Evolutionary conservation across 371 early-diverging fungal species (phyloP), one percentile per base, ranked within the genome.

Genomic region (Thermomucor indicae-seudaticae): DNA sequence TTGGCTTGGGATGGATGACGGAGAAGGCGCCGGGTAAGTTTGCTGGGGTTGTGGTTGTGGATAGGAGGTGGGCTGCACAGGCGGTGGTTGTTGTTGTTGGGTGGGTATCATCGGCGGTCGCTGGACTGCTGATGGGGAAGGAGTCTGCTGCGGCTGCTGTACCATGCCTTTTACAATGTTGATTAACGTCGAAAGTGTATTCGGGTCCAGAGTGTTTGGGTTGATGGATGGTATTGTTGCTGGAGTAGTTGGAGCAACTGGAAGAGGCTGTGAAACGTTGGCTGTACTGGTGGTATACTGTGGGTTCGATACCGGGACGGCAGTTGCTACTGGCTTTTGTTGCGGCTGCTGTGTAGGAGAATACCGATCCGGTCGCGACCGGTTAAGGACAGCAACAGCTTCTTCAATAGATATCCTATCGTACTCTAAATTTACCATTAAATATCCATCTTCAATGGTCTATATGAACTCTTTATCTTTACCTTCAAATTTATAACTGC

Each of bases 401-500:
- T 67, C 67, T 7, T 63, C 67, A 40, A 67, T 57, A 3, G 57
- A 55, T 32, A 67, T 59, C 43, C 58, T 60, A 40, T 63, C 64
- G 49, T 67, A 67, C 53, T 67, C 67, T 67, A 45, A 1, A 8
- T 4, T 16, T 43, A 29, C 19, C 1, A 25, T 12, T 34, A 3
- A 12, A 10, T n/a, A 20, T 12, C 12, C 20, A 17, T 38, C 14
- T 8, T 8, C 32, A 32, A 32, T n/a, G 14, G 14, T 32, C 8
- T 32, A 32, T 32, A 32, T 32, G 14, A 32, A 32, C 32, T 14
- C 32, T 37, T 44, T 22, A 0, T 4, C 19, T 57, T 17, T 51
- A 68, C 69, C 69, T 49, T 68, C 69, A 49, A 62, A 68, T 34
- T 55, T 59, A 30, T 58, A 58, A 52, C 62, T 61, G 6, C 32